Evolutionary conservation across 306 rosid genomes (phyloP).

Genomic region (Vachellia pachyceras): DNA sequence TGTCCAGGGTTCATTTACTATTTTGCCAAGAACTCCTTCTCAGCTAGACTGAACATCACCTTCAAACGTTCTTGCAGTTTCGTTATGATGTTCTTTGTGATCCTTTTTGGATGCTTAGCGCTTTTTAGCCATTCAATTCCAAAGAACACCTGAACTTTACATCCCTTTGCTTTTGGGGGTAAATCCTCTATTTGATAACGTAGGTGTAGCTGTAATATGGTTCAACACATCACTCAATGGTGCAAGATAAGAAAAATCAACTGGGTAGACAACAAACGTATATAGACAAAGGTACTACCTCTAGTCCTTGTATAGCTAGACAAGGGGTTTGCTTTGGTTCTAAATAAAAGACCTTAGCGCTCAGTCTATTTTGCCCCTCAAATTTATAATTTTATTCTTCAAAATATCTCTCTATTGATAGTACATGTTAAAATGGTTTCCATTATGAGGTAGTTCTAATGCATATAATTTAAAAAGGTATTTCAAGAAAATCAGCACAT

Average conservation of each 20-base stretch:
- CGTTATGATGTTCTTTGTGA: constrained; percentile 75
- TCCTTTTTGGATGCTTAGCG: constrained; percentile 82
- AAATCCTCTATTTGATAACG: constrained; percentile 88
- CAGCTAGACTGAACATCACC: constrained; percentile 60
- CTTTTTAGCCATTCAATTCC: constrained; percentile 95
- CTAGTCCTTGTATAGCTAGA: no score
- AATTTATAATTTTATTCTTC: no score
- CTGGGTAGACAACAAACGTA: constrained; percentile 18
- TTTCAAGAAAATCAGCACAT: no score
- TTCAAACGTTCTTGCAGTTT: constrained; percentile 58
- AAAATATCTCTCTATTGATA: no score
- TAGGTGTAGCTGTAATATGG: constrained; percentile 74
- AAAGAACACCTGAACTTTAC: constrained; percentile 67
- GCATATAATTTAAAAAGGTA: no score
- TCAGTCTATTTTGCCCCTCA: no score
- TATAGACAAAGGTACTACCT: constrained; percentile 32
- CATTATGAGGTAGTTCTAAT: no score
- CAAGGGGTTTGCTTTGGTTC: no score
- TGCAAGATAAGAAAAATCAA: constrained; percentile 33
- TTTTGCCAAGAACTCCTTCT: constrained; percentile 65
- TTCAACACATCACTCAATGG: constrained; percentile 29
- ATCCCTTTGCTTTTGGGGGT: constrained; percentile 71
- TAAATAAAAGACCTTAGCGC: no score
- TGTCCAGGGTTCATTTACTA: constrained; percentile 43
- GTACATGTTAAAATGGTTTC: no score